Conservation (phyloP, 345 rosid species). For the Aethionema arabicum region DNA sequence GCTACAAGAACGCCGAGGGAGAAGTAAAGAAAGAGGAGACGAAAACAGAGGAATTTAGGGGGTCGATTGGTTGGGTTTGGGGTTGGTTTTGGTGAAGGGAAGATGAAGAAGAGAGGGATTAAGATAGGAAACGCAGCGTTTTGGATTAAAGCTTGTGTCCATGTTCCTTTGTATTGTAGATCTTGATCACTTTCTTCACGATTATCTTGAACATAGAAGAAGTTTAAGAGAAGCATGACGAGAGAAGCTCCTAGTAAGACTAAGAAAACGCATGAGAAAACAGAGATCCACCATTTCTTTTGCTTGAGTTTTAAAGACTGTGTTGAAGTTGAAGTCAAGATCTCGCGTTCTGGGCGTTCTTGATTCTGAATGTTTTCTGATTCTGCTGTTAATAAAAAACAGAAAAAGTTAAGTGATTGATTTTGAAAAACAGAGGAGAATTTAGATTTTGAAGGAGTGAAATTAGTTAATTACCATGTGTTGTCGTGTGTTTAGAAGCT, state of each 20-base stretch:
- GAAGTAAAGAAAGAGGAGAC: slow-evolving; percentile 32
- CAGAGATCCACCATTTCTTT: slow-evolving; percentile 29
- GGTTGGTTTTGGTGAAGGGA: slow-evolving; percentile 26
- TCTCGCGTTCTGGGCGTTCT: slow-evolving; percentile 22
- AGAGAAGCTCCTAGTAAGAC: slow-evolving; percentile 24
- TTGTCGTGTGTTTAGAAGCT: slow-evolving; percentile 24
- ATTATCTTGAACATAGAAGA: slow-evolving; percentile 22
- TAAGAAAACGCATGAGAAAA: slow-evolving; percentile 23
- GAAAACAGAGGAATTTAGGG: slow-evolving; percentile 4
- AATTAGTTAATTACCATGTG: slow-evolving; percentile 8
- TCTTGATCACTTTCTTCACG: slow-evolving; percentile 19
- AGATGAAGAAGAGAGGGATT: slow-evolving; percentile 25
- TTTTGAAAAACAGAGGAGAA: neutral
- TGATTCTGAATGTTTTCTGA: slow-evolving; percentile 21
- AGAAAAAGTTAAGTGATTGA: neutral
- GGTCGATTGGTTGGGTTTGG: neutral
- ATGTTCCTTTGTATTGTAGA: slow-evolving; percentile 31
- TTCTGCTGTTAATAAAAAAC: slow-evolving; percentile 13
- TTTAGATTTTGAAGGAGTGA: neutral
- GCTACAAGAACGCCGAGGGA: slow-evolving; percentile 40
- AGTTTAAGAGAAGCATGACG: slow-evolving; percentile 28
- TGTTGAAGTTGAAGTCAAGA: slow-evolving; percentile 23
- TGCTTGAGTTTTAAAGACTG: slow-evolving; percentile 18
- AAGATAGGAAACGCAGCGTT: slow-evolving; percentile 34
- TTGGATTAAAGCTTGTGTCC: slow-evolving; percentile 29